Evolutionary conservation across 2,329 filamentous ascomycete species (phyloP).

Genomic region (Colletotrichum navitas): DNA sequence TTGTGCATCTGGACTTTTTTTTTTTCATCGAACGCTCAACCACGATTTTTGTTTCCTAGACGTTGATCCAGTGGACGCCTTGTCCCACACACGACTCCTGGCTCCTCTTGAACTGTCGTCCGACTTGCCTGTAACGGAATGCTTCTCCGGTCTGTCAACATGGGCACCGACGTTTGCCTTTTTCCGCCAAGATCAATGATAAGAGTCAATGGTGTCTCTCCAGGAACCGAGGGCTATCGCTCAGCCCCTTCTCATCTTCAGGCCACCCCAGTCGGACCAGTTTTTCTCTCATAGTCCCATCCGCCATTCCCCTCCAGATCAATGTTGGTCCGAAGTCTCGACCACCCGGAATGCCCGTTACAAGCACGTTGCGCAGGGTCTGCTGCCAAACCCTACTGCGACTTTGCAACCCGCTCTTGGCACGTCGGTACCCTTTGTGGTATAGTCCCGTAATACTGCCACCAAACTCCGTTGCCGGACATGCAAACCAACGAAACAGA

Average conservation of each 20-base stretch:
- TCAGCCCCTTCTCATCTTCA: neutral
- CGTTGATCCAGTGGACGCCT: neutral
- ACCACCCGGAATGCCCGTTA: slow-evolving; percentile 37
- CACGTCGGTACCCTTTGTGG: slow-evolving; percentile 33
- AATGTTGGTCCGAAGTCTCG: slow-evolving; percentile 17
- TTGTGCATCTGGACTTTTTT: neutral
- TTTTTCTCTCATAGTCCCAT: slow-evolving; percentile 6
- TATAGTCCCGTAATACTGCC: slow-evolving; percentile 25
- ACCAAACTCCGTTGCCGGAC: neutral
- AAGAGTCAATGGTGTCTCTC: slow-evolving; percentile 21
- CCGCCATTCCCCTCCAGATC: slow-evolving; percentile 25
- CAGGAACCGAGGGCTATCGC: slow-evolving; percentile 9
- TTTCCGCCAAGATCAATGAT: slow-evolving; percentile 13
- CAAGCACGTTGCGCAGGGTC: slow-evolving; percentile 37
- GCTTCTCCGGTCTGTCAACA: slow-evolving; percentile 27
- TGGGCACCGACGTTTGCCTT: neutral
- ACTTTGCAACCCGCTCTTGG: slow-evolving; percentile 30
- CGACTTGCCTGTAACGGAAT: slow-evolving; percentile 30
- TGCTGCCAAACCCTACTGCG: slow-evolving; percentile 9
- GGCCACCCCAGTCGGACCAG: neutral
- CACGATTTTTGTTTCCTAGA: neutral
- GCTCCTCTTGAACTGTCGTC: slow-evolving; percentile 8
- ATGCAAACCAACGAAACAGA: slow-evolving; percentile 2
- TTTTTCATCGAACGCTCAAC: neutral
- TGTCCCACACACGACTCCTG: slow-evolving; percentile 21